Evolutionary conservation across 176 grass and related monocot genomes (phyloP), one percentile per base, ranked within the genome.

Genomic region (Musa troglodytarum): DNA sequence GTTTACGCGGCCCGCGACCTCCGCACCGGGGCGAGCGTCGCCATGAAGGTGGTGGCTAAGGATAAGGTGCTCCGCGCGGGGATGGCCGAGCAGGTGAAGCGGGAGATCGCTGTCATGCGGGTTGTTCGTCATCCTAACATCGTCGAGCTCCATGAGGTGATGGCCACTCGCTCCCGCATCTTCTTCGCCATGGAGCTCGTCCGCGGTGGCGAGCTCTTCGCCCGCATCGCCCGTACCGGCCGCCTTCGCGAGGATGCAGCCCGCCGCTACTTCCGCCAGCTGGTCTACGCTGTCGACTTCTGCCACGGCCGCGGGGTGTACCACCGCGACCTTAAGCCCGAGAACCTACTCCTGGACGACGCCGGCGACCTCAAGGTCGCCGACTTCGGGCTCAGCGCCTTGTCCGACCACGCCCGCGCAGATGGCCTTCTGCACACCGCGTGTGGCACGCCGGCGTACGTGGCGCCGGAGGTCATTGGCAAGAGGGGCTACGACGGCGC

Each of bases 71-170:
- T 81, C 75, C 64, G 82, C 52, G 79, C 67, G 14, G 79, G 86
- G 14, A 88, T 88, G 86, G 76, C 19, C 58, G 86, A 85, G 79
- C 86, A 88, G 76, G 81, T 85, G 65, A 88, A 88, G 75, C 82
- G 86, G 55, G 86, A 88, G 82, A 88, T 88, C 76, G 72, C 82
- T 1, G 82, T 85, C 29, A 88, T 88, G 86, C 77, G 81, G 71
- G 74, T 75, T 69, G 86, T 88, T 4, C 81, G 74, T 16, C 86
- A 88, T 64, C 86, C 82, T 15, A 81, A 85, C 82, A 79, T 88
- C 70, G 86, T 88, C 8, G 86, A 82, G 75, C 86, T 88, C 2
- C 86, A 85, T 79, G 86, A 88, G 82, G 86, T 85, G 19, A 82
- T 88, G 79, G 86, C 82, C 72, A 88, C 76, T 23, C 66, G 86